Conservation (phyloP, 2,329 filamentous ascomycete genomes). For the Didymella keratinophila region DNA sequence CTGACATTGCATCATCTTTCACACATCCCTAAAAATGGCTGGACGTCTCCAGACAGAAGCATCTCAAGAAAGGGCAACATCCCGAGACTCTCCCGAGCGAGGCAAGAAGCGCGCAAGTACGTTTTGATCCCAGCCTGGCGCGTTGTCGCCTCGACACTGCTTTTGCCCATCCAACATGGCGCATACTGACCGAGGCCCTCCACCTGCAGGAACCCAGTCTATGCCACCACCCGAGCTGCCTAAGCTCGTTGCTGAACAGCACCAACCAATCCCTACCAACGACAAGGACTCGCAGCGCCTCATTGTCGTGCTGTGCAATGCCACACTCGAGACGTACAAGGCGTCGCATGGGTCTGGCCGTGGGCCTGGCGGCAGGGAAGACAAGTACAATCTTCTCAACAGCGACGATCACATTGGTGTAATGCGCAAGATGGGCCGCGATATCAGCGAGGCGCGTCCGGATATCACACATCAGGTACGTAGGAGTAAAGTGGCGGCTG, state of each 20-base stretch:
- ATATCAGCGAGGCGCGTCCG: conserved; percentile 96
- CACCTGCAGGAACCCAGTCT: conserved; percentile 73
- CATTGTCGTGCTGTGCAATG: conserved; percentile 96
- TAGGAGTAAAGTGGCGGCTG: conserved; percentile 25
- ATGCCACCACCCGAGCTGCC: conserved; percentile 90
- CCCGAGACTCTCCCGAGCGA: conserved; percentile 47
- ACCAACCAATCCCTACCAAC: conserved; percentile 78
- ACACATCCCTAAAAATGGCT: conserved; percentile 26
- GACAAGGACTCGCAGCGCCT: conserved; percentile 92
- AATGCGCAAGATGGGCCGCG: conserved; percentile 99
- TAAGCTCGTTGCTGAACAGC: conserved; percentile 91
- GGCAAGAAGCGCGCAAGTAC: conserved; percentile 50
- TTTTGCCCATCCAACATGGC: conserved; percentile 22
- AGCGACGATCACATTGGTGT: conserved; percentile 99
- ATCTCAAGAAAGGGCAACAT: conserved; percentile 31
- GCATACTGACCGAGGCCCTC: conserved; percentile 35
- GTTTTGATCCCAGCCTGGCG: conserved; percentile 27
- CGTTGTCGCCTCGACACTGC: conserved; percentile 13
- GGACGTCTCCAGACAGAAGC: conserved; percentile 31
- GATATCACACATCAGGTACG: conserved; percentile 98
- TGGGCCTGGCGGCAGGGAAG: conserved; percentile 74
- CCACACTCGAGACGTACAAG: conserved; percentile 97
- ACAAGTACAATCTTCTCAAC: conserved; percentile 97
- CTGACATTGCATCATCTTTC: conserved; percentile 3
- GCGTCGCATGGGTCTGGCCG: conserved; percentile 75